Base-by-base conservation (phyloP, 169 alveolate species). In the Eimeria maxima region DNA sequence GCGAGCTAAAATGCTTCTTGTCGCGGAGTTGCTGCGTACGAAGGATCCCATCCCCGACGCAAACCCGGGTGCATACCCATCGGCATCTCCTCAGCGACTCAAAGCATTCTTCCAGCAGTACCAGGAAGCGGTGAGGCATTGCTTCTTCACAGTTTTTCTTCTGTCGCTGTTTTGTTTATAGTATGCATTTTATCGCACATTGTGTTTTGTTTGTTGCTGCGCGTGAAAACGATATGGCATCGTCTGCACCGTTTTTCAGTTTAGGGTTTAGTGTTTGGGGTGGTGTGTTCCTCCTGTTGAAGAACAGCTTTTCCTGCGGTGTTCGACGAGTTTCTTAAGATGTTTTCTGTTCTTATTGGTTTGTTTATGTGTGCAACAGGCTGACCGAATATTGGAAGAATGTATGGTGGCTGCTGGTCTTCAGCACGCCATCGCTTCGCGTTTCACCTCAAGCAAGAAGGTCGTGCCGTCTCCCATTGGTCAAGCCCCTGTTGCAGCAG, bases 21-120 rank as follows among this genome's bases (percentile, higher is more conserved):
- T 93, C 11, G 90, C 90, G 44, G 91, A 83, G 83, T 16, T 45
- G 78, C 33, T 93, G 86, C 81, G 29, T 55, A 63, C 67, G 20
- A 88, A 83, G 57, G 87, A 88, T 10, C 96, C 94, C 27, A 93
- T 93, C 27, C 90, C 93, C 11, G 96, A 93, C 67, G 65, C 96
- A 1, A 76, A 80, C 96, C 88, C 89, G 44, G 10, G 69, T 50
- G 94, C 88, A 18, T 93, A 93, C 53, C 88, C 96, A 3, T 73
- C 91, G 22, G 96, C 96, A 29, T 93, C 96, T 44, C 96, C 96
- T n/a, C 96, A 93, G 89, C 71, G 96, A 67, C 94, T 93, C 80
- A 93, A 93, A 38, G 89, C 89, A 7, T 93, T 80, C 94, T 93
- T 67, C 88, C 96, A 93, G 78, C 96, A 93, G 89, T 93, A 83